phyloP scores from a whole-genome alignment of 768 basidiomycete genomes.

The Agaricus subrufescens region DNA sequence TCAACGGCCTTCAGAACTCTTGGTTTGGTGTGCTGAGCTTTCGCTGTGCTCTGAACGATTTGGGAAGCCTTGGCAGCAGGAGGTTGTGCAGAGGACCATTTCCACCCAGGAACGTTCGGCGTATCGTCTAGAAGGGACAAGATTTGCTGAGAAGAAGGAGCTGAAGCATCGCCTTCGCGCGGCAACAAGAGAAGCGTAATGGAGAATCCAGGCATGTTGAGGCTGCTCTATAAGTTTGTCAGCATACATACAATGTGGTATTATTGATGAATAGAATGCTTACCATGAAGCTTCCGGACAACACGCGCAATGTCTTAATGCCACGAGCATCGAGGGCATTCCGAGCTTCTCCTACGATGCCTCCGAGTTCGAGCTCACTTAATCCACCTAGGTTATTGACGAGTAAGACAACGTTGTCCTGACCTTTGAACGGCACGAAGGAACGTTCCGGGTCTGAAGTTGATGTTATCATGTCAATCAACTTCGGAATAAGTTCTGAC shows the following conservation, averaged over 20 bases:
- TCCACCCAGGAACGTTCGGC: conserved; percentile 78
- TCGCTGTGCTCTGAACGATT: not conserved
- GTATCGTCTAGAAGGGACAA: conserved; percentile 68
- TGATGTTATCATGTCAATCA: conserved; percentile 69
- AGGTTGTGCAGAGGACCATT: conserved; percentile 54
- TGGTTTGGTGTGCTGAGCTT: conserved; percentile 9
- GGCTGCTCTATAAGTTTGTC: conserved; percentile 54
- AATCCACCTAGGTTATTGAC: conserved; percentile 88
- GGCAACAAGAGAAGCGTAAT: conserved; percentile 80
- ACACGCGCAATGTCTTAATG: conserved; percentile 54
- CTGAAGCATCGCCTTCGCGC: conserved; percentile 28
- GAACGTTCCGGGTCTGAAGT: conserved; percentile 72
- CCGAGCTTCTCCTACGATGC: conserved; percentile 58
- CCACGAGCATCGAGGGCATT: conserved; percentile 50
- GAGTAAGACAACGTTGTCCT: conserved; percentile 72
- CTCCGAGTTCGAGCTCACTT: conserved; percentile 77
- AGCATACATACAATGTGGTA: not conserved
- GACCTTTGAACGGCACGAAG: conserved; percentile 65
- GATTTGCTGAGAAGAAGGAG: conserved; percentile 37
- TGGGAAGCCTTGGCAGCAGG: conserved; percentile 25
- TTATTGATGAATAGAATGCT: conserved; percentile 7
- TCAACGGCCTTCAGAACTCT: conserved; percentile 29
- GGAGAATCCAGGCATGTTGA: conserved; percentile 93
- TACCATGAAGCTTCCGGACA: conserved; percentile 88
- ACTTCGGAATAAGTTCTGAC: conserved; percentile 59